Evolutionary conservation across 2,329 filamentous ascomycete genomes (phyloP).

Genomic region (Aureobasidium subglaciale): DNA sequence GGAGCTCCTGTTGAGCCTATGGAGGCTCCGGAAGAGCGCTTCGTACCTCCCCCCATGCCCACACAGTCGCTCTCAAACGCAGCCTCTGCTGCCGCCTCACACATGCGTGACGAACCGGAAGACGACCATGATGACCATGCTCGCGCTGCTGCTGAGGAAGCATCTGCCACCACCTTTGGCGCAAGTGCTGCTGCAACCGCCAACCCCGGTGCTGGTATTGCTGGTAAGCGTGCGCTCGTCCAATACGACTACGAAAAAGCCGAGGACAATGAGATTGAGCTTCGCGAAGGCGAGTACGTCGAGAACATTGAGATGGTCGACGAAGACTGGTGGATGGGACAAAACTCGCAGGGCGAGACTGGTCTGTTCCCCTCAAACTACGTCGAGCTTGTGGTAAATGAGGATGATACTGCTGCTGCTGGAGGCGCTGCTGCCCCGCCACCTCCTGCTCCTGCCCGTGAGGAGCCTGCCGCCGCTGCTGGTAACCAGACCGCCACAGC

Average conservation of each 20-base stretch:
- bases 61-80: constrained; percentile 55
- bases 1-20: constrained; percentile 62
- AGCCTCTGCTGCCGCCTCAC: constrained; percentile 53
- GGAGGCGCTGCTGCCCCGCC: constrained; percentile 35
- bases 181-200: constrained; percentile 35
- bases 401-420: constrained; percentile 31
- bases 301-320: constrained; percentile 96
- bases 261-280: constrained; percentile 92
- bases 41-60: constrained; percentile 54
- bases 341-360: constrained; percentile 73
- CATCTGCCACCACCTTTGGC: constrained; percentile 39
- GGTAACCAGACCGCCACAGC: constrained; percentile 62
- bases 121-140: constrained; percentile 52
- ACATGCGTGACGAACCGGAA: constrained; percentile 58
- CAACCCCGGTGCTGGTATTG: constrained; percentile 31
- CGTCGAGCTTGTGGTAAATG: constrained; percentile 71
- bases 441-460: constrained; percentile 26
- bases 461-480: constrained; percentile 30
- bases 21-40: constrained; percentile 67
- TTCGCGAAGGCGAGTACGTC: constrained; percentile 80
- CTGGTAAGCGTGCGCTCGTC: constrained; percentile 67
- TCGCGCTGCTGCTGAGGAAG: constrained; percentile 47
- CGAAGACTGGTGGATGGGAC: constrained; percentile 98
- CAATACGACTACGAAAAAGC: constrained; percentile 97
- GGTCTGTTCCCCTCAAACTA: constrained; percentile 98